These are phyloP conservation scores for Salix purpurea DNA, from an alignment of 345 rosid genomes.

Conservation along the genomic window DNA sequence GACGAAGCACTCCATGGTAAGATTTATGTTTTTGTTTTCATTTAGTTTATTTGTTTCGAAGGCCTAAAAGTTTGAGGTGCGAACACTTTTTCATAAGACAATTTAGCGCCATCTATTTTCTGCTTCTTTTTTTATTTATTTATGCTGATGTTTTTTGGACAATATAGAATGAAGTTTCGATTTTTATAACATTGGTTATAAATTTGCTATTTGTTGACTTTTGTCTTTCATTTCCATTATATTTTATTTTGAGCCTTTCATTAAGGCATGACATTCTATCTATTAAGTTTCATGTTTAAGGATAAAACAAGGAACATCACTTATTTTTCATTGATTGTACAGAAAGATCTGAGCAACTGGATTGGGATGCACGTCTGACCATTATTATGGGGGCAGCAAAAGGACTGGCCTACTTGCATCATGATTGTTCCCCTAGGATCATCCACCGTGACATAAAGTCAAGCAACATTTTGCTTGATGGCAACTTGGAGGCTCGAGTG, in stretches of 20 bases:
- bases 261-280: not conserved
- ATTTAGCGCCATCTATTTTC: not conserved
- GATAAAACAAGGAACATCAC: not conserved
- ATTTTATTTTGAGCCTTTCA: not conserved
- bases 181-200: not conserved
- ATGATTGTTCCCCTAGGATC: conserved; percentile 98
- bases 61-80: not conserved
- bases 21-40: conserved; percentile 8
- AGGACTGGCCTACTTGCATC: conserved; percentile 95
- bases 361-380: conserved; percentile 93
- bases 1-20: conserved; percentile 97
- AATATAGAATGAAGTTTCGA: not conserved
- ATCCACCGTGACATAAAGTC: conserved; percentile 98
- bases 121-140: not conserved
- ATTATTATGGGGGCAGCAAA: conserved; percentile 94
- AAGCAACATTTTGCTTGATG: conserved; percentile 95
- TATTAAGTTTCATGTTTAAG: not conserved
- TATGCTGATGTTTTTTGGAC: not conserved
- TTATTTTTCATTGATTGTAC: conserved; percentile 24
- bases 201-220: not conserved
- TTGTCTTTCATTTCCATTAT: not conserved
- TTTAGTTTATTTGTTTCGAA: not conserved
- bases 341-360: conserved; percentile 86
- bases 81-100: not conserved
- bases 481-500: conserved; percentile 93